phyloP scores from a whole-genome alignment of 768 basidiomycete species.

The Leccinum uliginosum region DNA sequence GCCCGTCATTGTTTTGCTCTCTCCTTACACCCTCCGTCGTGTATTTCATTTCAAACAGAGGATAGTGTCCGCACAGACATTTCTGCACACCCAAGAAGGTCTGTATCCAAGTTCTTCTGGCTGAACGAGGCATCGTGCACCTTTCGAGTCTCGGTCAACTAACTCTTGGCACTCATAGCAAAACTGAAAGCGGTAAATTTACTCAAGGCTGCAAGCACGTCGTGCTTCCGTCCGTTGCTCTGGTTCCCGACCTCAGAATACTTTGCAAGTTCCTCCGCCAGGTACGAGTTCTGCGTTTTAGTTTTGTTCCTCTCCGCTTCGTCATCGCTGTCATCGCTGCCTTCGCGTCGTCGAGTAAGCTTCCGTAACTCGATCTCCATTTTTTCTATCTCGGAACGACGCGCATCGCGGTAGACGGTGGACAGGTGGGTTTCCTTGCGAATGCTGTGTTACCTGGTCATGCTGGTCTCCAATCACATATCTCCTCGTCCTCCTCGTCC shows the following conservation, averaged over 20 bases:
- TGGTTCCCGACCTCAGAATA: conserved; percentile 66
- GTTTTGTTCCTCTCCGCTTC: conserved; percentile 53
- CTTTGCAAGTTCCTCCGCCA: conserved; percentile 79
- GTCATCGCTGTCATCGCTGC: conserved; percentile 63
- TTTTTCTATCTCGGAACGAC: conserved; percentile 73
- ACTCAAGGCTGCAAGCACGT: conserved; percentile 62
- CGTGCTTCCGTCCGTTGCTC: conserved; percentile 60
- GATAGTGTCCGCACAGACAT: neutral
- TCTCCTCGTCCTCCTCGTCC: conserved; percentile 36
- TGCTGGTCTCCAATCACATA: conserved; percentile 75
- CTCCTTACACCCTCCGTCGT: neutral
- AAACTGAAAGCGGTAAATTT: conserved; percentile 39
- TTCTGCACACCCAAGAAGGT: neutral
- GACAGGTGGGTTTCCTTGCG: neutral
- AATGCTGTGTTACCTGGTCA: conserved; percentile 41
- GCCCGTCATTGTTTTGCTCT: neutral
- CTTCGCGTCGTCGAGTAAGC: conserved; percentile 57
- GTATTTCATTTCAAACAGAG: neutral
- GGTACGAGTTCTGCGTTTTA: conserved; percentile 56
- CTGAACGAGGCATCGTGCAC: too few relatives aligned
- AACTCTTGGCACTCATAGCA: too few relatives aligned
- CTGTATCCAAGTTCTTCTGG: too few relatives aligned
- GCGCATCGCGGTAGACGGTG: conserved; percentile 43
- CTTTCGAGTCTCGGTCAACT: too few relatives aligned
- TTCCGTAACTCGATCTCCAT: conserved; percentile 89